Conservation (phyloP, 2,329 filamentous ascomycete genomes). For the Alternaria consortialis region DNA sequence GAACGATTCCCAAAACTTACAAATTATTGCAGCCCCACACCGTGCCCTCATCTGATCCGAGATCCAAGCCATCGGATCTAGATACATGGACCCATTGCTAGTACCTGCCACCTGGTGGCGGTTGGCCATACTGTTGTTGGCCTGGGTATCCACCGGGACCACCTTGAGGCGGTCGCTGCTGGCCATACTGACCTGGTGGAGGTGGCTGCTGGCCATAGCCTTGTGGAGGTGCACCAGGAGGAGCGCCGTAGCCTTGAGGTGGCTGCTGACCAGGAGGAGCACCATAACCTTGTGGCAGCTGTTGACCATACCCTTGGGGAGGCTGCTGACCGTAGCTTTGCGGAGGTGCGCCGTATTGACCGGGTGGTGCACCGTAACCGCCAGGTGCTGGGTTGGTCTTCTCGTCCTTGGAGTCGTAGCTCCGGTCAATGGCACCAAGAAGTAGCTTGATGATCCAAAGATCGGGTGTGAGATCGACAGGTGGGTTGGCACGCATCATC, state of each 20-base stretch:
- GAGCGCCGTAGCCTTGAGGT: conserved; percentile 32
- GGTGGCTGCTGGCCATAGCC: conserved; percentile 26
- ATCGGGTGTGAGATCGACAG: conserved; percentile 70
- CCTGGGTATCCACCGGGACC: conserved; percentile 33
- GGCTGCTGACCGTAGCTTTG: conserved; percentile 30
- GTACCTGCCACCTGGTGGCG: conserved; percentile 32
- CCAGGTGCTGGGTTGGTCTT: conserved; percentile 56
- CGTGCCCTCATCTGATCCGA: background rate
- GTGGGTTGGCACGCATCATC: conserved; percentile 69
- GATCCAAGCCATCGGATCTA: background rate
- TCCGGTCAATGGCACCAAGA: conserved; percentile 71
- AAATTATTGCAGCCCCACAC: background rate
- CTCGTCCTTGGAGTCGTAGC: conserved; percentile 72
- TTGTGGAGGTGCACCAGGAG: conserved; percentile 26
- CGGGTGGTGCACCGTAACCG: conserved; percentile 42
- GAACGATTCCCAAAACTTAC: background rate
- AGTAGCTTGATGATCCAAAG: conserved; percentile 74
- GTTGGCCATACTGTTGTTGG: conserved; percentile 33
- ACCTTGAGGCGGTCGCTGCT: conserved; percentile 32
- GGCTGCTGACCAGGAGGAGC: conserved; percentile 22
- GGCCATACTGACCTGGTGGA: conserved; percentile 26
- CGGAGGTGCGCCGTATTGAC: conserved; percentile 42
- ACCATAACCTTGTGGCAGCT: conserved; percentile 14
- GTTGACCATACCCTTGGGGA: conserved; percentile 15
- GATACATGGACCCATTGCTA: conserved; percentile 7